These are phyloP conservation scores for Evernia prunastri DNA, from an alignment of 495 filamentous ascomycete species.

Conservation along the genomic window DNA sequence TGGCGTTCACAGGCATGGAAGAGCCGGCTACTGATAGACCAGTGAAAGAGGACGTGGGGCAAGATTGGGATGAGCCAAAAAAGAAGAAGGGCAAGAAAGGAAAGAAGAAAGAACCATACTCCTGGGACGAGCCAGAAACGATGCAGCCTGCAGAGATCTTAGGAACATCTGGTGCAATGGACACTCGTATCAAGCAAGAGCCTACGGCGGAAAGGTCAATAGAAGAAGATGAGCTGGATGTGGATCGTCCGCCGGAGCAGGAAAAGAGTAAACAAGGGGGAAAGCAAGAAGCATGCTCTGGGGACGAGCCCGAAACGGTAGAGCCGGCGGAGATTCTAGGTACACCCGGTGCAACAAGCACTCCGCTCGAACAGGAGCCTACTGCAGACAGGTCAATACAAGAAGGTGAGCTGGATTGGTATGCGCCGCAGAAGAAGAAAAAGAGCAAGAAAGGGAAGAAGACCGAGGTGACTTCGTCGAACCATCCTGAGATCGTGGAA, in stretches of 20 bases:
- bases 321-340: neutral
- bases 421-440: slow-evolving; percentile 27
- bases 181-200: neutral
- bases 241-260: slow-evolving; percentile 23
- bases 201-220: neutral
- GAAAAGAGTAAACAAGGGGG: slow-evolving; percentile 37
- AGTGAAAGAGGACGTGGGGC: no score
- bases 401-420: slow-evolving; percentile 6
- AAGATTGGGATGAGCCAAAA: no score
- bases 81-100: slow-evolving; percentile 35
- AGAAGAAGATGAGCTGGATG: slow-evolving; percentile 1
- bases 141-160: neutral
- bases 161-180: neutral
- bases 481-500: slow-evolving; percentile 18
- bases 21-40: neutral
- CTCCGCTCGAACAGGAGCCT: neutral
- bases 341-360: neutral
- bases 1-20: neutral
- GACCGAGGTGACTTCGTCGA: slow-evolving; percentile 32
- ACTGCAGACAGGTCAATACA: neutral
- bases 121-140: slow-evolving; percentile 24
- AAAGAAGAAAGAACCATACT: slow-evolving; percentile 38
- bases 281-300: slow-evolving; percentile 35
- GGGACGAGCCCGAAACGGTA: slow-evolving; percentile 22
- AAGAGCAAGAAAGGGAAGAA: slow-evolving; percentile 39